Base-by-base conservation (phyloP, 176 grass and related monocot genomes). In the Carex littledalei region DNA sequence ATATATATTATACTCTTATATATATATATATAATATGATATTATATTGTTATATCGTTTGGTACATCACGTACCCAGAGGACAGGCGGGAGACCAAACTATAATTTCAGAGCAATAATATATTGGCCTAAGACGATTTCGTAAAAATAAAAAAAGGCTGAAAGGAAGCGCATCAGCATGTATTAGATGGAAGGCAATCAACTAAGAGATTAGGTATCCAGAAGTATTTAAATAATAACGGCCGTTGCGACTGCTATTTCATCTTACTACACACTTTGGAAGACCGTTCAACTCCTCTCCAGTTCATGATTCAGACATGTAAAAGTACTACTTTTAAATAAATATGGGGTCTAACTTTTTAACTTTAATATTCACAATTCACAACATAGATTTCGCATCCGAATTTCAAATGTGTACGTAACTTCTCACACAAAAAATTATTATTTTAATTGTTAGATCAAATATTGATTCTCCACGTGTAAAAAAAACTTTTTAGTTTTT, bases 151-250 rank as follows among this genome's bases (percentile, higher is more conserved):
- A 45, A 53, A 84, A 35, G 21, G 1, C 2, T 64, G 39, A 62
- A 81, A 11, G 58, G 57, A 49, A 41, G 41, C 57, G 4, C 18
- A 87, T 55, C 81, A 79, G 4, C 63, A 16, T 63, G 71, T 65
- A 81, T 68, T 80, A 85, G 81, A 80, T 59, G 63, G 63, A 71
- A 17, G 47, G 7, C 29, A 21, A 72, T 87, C 76, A 81, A 74
- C 4, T 12, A 49, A 81, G 35, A 80, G 71, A 87, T 87, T 90
- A 85, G 74, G 64, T 87, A 41, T 8, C 16, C 24, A 66, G 3
- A 84, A 80, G 43, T 29, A 49, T 18, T 87, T 87, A 80, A 84
- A 87, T 81, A 90, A 87, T 84, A 26, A n/a, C 63, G 54, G 71
- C 43, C 72, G 81, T 87, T 90, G 74, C 20, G 34, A 84, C 4